Conservation (phyloP, 495 filamentous ascomycete species). For the Aspergillus homomorphus region DNA sequence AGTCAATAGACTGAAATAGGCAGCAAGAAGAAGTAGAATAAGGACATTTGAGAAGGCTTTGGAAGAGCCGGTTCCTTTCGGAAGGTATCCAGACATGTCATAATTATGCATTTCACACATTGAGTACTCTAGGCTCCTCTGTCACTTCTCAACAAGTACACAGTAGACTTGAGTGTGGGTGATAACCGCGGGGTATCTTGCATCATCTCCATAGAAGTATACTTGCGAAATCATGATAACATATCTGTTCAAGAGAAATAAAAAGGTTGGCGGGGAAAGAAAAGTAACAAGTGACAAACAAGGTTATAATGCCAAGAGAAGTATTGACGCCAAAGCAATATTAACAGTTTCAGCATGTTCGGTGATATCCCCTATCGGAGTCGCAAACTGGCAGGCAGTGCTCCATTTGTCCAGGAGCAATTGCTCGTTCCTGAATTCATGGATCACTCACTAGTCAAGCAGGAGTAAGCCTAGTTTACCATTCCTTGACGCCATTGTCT, state of each 20-base stretch:
- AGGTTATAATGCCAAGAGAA: not conserved
- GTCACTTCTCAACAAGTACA: not conserved
- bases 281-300: not conserved
- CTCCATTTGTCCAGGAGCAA: not conserved
- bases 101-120: not conserved
- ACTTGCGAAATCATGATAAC: not conserved
- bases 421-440: too few relatives aligned
- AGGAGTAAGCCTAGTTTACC: not conserved
- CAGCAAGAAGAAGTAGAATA: not conserved
- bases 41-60: too few relatives aligned
- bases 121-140: not conserved
- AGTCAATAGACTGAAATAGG: too few relatives aligned
- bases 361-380: not conserved
- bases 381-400: not conserved
- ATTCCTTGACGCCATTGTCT: constrained; percentile 1
- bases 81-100: not conserved
- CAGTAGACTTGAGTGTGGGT: not conserved
- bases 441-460: not conserved
- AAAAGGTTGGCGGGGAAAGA: not conserved
- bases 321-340: not conserved
- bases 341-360: not conserved
- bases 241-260: not conserved
- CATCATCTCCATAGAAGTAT: not conserved
- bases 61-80: too few relatives aligned
- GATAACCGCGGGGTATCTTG: not conserved